These are phyloP conservation scores for Colletotrichum sp. DNA, from an alignment of 2,329 filamentous ascomycete genomes.

Conservation along the genomic window DNA sequence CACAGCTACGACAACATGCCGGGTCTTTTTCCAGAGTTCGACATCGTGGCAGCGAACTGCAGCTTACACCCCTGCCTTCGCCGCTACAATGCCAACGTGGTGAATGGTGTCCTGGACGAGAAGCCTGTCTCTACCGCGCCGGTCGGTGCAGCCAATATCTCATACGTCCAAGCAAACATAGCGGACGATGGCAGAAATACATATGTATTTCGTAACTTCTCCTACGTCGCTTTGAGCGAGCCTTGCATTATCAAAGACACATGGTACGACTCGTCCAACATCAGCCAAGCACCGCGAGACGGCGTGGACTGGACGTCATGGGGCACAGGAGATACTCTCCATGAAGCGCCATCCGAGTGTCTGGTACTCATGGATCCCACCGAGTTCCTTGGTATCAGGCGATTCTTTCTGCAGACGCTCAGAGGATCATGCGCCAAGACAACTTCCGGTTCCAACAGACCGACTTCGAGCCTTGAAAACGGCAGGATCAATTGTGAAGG, in stretches of 20 bases:
- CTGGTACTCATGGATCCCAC: not conserved
- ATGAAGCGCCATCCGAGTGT: not conserved
- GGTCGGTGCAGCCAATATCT: not conserved
- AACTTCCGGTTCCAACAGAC: not conserved
- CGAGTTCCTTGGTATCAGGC: not conserved
- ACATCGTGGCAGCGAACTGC: not conserved
- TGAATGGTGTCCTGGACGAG: not conserved
- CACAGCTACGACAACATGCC: not conserved
- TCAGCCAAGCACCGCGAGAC: not conserved
- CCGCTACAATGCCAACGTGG: not conserved
- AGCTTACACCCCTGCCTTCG: not conserved
- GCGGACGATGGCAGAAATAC: not conserved
- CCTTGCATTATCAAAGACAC: not conserved
- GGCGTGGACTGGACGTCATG: not conserved
- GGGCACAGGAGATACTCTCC: not conserved
- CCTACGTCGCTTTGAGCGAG: not conserved
- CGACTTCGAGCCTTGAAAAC: not conserved
- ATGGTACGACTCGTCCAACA: not conserved
- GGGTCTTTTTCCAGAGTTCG: not conserved
- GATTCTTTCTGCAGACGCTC: not conserved
- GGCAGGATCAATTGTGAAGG: not conserved
- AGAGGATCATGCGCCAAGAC: not conserved
- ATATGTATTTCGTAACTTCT: not conserved
- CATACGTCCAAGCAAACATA: not conserved
- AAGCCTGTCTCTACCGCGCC: not conserved